Percentiles rank a stretch among this genome's conserved stretches.
These are phyloP conservation scores for Phaeophleospora eucalypticola DNA, from an alignment of 2,329 filamentous ascomycete species.

Conservation along the genomic window DNA sequence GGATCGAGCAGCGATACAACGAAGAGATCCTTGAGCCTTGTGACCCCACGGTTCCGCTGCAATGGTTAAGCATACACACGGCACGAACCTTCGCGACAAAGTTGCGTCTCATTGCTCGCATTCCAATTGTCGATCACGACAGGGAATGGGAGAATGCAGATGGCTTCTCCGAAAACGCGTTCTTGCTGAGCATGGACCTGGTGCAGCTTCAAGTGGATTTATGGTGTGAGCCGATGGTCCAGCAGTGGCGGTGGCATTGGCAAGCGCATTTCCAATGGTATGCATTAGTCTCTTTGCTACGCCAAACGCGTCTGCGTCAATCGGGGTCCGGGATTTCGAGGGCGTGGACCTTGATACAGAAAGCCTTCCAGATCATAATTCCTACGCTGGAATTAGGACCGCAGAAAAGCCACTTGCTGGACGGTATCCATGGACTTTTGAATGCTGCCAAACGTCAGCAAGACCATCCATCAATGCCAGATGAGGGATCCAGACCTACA, in stretches of 20 bases:
- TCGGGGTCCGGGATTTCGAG: constrained; percentile 13
- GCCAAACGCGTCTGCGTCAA: constrained; percentile 23
- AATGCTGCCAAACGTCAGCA: constrained; percentile 21
- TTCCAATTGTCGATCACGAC: constrained; percentile 20
- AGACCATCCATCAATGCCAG: constrained; percentile 4
- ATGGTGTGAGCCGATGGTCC: constrained; percentile 24
- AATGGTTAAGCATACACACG: constrained; percentile 24
- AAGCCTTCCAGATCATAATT: constrained; percentile 24
- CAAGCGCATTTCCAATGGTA: constrained; percentile 28
- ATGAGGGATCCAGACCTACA: constrained; percentile 1
- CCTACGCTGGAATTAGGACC: constrained; percentile 19
- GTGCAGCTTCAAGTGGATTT: constrained; percentile 25
- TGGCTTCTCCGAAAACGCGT: constrained; percentile 24
- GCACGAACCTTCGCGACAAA: constrained; percentile 23
- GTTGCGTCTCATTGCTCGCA: constrained; percentile 23
- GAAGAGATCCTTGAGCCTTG: constrained; percentile 24
- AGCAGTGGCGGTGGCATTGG: constrained; percentile 29
- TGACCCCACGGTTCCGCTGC: constrained; percentile 25
- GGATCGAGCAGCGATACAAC: constrained; percentile 21
- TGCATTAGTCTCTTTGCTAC: constrained; percentile 23
- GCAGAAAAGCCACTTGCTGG: constrained; percentile 18
- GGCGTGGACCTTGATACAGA: constrained; percentile 23
- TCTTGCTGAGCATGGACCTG: constrained; percentile 23
- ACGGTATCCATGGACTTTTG: constrained; percentile 21
- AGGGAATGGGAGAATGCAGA: constrained; percentile 18